Evolutionary conservation across 164 flowering plant species (phyloP), one percentile per base, ranked within the genome.

Genomic region (Chimonanthus salicifolius): DNA sequence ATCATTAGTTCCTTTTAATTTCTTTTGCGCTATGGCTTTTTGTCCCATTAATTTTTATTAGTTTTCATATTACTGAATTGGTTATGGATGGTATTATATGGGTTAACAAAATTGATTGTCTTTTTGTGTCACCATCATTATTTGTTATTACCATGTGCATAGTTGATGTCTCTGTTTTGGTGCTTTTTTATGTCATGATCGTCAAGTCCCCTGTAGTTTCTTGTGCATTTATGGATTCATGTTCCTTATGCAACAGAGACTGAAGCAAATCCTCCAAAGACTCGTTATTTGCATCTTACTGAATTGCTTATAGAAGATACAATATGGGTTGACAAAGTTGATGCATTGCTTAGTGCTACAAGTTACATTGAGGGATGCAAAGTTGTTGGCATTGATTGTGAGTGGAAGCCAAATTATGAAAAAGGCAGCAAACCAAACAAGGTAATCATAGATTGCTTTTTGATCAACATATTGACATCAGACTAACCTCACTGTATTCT

Each of bases 371-470:
- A 90, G 77, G 87, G 78, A 51, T 84, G 88, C 75, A 94, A 92
- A 84, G 88, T 95, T 71, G 79, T 95, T 67, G 99, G 99, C 47
- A 7, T 94, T 67, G 99, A 96, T 78, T 94, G 97, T 84, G 99
- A 96, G 74, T 92, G 99, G 99, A 96, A 94, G 82, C 97, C 99
- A 64, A 90, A 90, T 76, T 92, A 86, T 82, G 85, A 50, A 65
- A 95, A 95, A 82, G 99, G 96, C 45, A 82, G 90, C 84, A 84
- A 81, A 73, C 93, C 88, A 10, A 93, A 81, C 83, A 92, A 90
- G 93, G 96, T 92, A 87, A 70, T 70, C 43, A 15, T 49, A 13
- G 33, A 58, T 74, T 68, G 13, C 16, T 21, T 60, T 72, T 67
- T 75, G 51, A 7, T 49, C 43, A 45, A 43, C 43, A 63, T 45